phyloP scores from a whole-genome alignment of 345 rosid species.

The Heritiera littoralis region DNA sequence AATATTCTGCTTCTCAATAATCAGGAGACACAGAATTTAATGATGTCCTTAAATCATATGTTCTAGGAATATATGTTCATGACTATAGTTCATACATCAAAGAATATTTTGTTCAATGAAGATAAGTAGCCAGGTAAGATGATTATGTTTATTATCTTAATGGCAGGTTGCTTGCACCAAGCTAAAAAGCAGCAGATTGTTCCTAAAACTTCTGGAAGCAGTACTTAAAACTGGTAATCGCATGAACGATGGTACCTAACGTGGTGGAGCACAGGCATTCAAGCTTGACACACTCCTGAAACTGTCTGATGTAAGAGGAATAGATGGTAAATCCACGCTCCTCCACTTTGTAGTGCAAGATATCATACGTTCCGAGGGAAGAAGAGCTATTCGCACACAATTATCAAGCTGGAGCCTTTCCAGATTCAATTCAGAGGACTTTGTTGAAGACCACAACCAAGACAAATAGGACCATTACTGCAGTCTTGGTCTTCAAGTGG shows the following conservation, averaged over 20 bases:
- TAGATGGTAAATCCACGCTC: slow-evolving; percentile 89
- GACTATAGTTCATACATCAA: background rate
- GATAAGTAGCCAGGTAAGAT: too few species aligned
- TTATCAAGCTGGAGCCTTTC: slow-evolving; percentile 51
- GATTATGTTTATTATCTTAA: background rate
- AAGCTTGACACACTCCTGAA: slow-evolving; percentile 90
- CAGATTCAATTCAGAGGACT: slow-evolving; percentile 57
- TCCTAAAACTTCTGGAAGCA: slow-evolving; percentile 87
- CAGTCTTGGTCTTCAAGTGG: slow-evolving; percentile 69
- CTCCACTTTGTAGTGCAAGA: slow-evolving; percentile 88
- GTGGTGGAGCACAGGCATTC: slow-evolving; percentile 93
- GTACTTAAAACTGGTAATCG: slow-evolving; percentile 96
- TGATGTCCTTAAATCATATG: background rate
- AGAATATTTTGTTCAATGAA: too few species aligned
- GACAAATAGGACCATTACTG: slow-evolving; percentile 45
- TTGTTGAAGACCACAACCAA: slow-evolving; percentile 37
- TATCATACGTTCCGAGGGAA: slow-evolving; percentile 90
- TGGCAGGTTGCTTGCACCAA: slow-evolving; percentile 81
- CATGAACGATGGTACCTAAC: slow-evolving; percentile 91
- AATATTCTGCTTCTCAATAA: slow-evolving; percentile 3
- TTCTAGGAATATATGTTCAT: background rate
- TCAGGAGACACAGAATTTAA: background rate
- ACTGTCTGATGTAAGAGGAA: slow-evolving; percentile 93
- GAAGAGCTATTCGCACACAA: slow-evolving; percentile 55
- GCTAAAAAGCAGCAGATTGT: slow-evolving; percentile 74